Evolutionary conservation across 2,329 filamentous ascomycete genomes (phyloP).

Genomic region (Blastomyces gilchristii): DNA sequence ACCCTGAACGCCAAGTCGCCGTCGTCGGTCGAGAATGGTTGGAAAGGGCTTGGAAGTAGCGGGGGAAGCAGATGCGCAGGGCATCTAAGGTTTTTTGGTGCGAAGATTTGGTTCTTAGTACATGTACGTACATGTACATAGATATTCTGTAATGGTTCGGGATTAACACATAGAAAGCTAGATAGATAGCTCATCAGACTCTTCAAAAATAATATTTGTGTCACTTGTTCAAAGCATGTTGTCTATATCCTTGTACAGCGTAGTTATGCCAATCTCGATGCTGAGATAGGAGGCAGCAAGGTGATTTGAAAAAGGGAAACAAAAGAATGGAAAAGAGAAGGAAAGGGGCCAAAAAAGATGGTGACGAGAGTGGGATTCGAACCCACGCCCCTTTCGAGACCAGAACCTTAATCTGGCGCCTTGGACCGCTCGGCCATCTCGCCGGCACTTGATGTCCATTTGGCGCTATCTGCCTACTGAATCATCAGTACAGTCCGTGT

Average conservation of each 20-base stretch:
- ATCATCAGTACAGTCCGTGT: too few species aligned
- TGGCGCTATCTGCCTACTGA: too few species aligned
- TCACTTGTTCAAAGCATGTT: not conserved
- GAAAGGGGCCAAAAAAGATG: not conserved
- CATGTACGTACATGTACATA: too few species aligned
- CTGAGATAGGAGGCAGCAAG: too few species aligned
- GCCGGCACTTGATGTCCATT: not conserved
- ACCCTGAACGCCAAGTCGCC: not conserved
- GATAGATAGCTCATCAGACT: not conserved
- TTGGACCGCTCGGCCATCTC: slow-evolving; percentile 5
- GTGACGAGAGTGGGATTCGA: slow-evolving; percentile 3
- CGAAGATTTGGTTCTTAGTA: not conserved
- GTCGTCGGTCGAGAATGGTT: not conserved
- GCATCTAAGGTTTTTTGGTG: not conserved
- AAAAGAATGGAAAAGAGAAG: too few species aligned
- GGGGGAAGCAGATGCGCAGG: not conserved
- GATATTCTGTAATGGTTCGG: not conserved
- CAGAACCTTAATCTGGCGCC: slow-evolving; percentile 6
- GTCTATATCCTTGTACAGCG: not conserved
- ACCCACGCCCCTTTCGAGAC: slow-evolving; percentile 6
- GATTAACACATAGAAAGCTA: not conserved
- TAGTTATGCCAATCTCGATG: too few species aligned
- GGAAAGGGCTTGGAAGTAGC: not conserved
- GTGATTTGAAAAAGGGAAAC: too few species aligned
- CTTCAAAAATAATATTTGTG: not conserved